phyloP scores from a whole-genome alignment of 805 yeast species.

The Saturnispora galanensis region DNA sequence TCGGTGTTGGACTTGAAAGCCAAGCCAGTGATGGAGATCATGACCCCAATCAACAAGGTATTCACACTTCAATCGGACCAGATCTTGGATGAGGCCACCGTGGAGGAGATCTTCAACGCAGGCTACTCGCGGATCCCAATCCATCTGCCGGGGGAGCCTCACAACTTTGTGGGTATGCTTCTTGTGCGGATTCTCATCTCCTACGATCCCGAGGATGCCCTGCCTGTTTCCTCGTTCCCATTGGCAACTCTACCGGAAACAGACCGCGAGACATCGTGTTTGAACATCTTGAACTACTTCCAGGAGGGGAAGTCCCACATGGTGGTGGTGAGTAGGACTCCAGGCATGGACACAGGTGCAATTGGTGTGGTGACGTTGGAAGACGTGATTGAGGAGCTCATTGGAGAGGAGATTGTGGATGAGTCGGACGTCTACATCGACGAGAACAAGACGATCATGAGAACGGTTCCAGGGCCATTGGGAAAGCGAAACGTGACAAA shows the following conservation, averaged over 20 bases:
- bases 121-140: slow-evolving; percentile 95
- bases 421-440: slow-evolving; percentile 92
- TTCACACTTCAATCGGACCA: slow-evolving; percentile 81
- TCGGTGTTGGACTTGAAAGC: slow-evolving; percentile 93
- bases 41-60: slow-evolving; percentile 91
- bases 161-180: slow-evolving; percentile 90
- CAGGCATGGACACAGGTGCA: slow-evolving; percentile 76
- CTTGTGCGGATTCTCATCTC: slow-evolving; percentile 85
- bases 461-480: slow-evolving; percentile 67
- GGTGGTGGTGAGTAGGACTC: slow-evolving; percentile 82
- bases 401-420: slow-evolving; percentile 96
- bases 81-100: slow-evolving; percentile 71
- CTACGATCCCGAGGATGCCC: slow-evolving; percentile 92
- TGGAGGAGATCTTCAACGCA: slow-evolving; percentile 83
- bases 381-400: slow-evolving; percentile 95
- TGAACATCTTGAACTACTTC: slow-evolving; percentile 88
- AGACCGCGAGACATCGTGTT: slow-evolving; percentile 79
- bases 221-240: slow-evolving; percentile 89
- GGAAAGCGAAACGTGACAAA: slow-evolving; percentile 60
- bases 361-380: slow-evolving; percentile 87
- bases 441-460: slow-evolving; percentile 76
- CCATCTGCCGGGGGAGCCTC: slow-evolving; percentile 79
- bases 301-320: slow-evolving; percentile 97
- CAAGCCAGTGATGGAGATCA: slow-evolving; percentile 73
- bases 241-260: slow-evolving; percentile 96